phyloP scores from a whole-genome alignment of 208 protist species.

The Angomonas deanei region DNA sequence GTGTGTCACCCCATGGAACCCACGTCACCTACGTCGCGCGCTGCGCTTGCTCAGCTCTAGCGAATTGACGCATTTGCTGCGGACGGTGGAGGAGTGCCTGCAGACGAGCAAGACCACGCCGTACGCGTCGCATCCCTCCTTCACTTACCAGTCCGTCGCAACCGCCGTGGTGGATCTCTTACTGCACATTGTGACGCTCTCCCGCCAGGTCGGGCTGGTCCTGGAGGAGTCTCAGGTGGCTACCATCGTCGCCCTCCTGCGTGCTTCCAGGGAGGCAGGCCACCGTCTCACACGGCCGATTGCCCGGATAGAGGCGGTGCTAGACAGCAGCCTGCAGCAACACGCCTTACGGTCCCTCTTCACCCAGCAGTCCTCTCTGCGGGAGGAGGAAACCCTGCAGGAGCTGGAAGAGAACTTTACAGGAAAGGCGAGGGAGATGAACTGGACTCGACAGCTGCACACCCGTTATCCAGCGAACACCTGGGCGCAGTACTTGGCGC shows the following conservation, averaged over 20 bases:
- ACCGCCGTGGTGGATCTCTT: slow-evolving; percentile 41
- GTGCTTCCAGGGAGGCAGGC: slow-evolving; percentile 42
- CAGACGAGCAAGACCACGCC: neutral
- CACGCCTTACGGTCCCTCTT: slow-evolving; percentile 43
- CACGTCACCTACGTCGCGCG: slow-evolving; percentile 57
- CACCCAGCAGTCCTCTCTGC: slow-evolving; percentile 3
- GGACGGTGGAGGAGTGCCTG: slow-evolving; percentile 11
- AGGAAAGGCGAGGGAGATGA: slow-evolving; percentile 31
- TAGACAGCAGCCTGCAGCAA: slow-evolving; percentile 54
- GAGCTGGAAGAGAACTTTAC: slow-evolving; percentile 26
- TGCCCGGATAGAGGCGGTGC: slow-evolving; percentile 50
- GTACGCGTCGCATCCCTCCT: neutral
- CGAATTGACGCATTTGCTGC: slow-evolving; percentile 24
- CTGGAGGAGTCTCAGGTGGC: slow-evolving; percentile 38
- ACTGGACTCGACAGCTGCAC: slow-evolving; percentile 35
- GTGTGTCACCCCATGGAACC: slow-evolving; percentile 49
- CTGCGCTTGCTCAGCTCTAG: slow-evolving; percentile 38
- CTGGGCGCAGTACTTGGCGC: slow-evolving; percentile 45
- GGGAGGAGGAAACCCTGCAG: slow-evolving; percentile 1
- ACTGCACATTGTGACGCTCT: slow-evolving; percentile 62
- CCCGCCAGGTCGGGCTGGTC: slow-evolving; percentile 45
- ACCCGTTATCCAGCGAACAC: slow-evolving; percentile 47
- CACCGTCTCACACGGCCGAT: slow-evolving; percentile 41
- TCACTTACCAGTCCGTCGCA: neutral
- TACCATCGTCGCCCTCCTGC: slow-evolving; percentile 40